Evolutionary conservation across 495 filamentous ascomycete genomes (phyloP).

Genomic region (Penicillium bialowiezense): DNA sequence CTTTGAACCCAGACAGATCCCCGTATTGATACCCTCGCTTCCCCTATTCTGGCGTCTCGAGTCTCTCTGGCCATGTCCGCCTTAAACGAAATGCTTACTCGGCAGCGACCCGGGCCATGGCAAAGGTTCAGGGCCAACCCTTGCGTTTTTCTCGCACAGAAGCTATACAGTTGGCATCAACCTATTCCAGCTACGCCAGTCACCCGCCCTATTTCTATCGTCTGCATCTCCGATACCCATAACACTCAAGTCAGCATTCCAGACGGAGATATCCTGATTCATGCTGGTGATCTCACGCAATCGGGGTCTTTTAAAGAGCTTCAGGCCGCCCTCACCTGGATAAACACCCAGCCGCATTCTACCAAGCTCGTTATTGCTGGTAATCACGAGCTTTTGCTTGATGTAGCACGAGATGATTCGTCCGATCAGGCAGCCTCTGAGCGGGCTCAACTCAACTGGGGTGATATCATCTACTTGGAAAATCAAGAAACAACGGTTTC

Average conservation of each 20-base stretch:
- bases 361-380: constrained; percentile 70
- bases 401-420: constrained; percentile 33
- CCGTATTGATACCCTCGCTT: too few relatives aligned
- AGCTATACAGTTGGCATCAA: constrained; percentile 15
- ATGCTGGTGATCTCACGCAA: constrained; percentile 72
- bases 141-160: constrained; percentile 17
- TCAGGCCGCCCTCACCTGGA: constrained; percentile 62
- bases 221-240: constrained; percentile 77
- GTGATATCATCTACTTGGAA: constrained; percentile 50
- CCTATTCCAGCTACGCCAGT: constrained; percentile 13
- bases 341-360: constrained; percentile 54
- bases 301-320: constrained; percentile 58
- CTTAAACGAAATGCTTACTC: constrained; percentile 11
- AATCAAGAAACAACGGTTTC: constrained; percentile 41
- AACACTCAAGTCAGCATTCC: constrained; percentile 56
- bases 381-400: constrained; percentile 71
- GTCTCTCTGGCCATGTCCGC: constrained; percentile 8
- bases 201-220: constrained; percentile 12
- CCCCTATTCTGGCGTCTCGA: too few relatives aligned
- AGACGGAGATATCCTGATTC: constrained; percentile 69
- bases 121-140: constrained; percentile 13
- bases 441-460: constrained; percentile 37
- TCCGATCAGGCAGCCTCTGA: constrained; percentile 5
- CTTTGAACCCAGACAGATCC: too few relatives aligned
- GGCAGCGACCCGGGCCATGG: constrained; percentile 17